Base-by-base conservation (phyloP, 345 rosid species). In the Arabidopsis arenosa region DNA sequence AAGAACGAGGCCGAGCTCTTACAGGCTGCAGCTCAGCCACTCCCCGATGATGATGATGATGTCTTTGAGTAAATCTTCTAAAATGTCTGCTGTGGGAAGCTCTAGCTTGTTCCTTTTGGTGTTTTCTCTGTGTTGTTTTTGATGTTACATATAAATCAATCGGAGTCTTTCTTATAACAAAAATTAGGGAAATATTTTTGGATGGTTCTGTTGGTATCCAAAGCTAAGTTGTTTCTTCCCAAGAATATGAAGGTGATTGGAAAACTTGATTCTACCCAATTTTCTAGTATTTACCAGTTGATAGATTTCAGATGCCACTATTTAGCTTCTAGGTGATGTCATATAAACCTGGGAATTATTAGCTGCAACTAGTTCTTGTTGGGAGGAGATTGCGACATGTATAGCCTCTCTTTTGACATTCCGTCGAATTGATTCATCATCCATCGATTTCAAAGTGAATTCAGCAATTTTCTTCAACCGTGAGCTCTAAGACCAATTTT, bases 11-110 rank as follows among this genome's bases (percentile, higher is more conserved):
- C 49, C 1, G 80, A 43, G 44, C 75, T 69, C 26, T 0, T 5
- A 9, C 11, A 8, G 0, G 80, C 80, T 0, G 59, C 58, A 1
- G 4, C 8, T 54, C 80, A 76, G 71, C 80, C 80, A 4, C 80
- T 76, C 5, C 80, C 80, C 0, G 80, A 76, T 60, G 80, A 76
- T 2, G 80, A 76, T 56, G 80, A 76, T 13, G 80, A 76, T 2
- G 64, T 51, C 2, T 76, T 76, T 17, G 80, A 76, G 57, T 76
- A 63, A 62, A 21, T 62, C 67, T 62, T 26, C 6, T 1, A 12
- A 0, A 39, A 10, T 23, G n/a, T 60, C 32, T 39, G 49, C 18
- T 2, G 15, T 23, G 32, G 15, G 45, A 18, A 36, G 30, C 65
- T 18, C 5, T 39, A 18, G 65, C 32, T 10, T 37, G 39, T 21